These are phyloP conservation scores for Castanopsis chinensis DNA, from an alignment of 306 rosid species.

Conservation along the genomic window DNA sequence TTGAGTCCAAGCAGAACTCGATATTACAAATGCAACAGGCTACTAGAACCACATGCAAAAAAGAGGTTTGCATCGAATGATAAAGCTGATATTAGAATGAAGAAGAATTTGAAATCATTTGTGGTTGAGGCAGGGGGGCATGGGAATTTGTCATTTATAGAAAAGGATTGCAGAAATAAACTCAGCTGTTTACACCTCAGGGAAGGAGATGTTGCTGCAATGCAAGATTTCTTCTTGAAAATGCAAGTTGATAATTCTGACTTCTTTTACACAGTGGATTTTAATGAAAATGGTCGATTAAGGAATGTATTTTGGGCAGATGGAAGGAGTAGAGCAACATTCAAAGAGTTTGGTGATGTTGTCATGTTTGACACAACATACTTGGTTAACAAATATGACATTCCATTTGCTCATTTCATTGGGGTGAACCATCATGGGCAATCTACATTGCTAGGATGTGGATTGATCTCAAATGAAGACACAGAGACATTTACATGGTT, in stretches of 20 bases:
- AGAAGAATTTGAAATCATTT: background rate
- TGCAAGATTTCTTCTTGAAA: too few species aligned
- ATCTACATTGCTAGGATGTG: background rate
- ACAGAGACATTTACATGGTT: constrained; percentile 15
- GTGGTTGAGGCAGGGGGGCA: background rate
- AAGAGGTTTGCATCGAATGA: background rate
- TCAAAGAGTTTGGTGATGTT: too few species aligned
- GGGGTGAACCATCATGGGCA: constrained; percentile 25
- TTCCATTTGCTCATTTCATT: constrained; percentile 2
- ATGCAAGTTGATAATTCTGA: too few species aligned
- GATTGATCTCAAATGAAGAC: constrained; percentile 11
- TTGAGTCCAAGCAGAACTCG: background rate
- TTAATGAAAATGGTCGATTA: too few species aligned
- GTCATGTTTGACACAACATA: constrained; percentile 16
- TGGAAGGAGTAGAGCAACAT: too few species aligned
- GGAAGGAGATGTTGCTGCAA: background rate
- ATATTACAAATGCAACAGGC: background rate
- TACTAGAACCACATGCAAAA: background rate
- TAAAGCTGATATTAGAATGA: background rate
- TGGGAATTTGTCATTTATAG: background rate
- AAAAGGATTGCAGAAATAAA: background rate
- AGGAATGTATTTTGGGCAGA: too few species aligned
- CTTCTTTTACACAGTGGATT: too few species aligned
- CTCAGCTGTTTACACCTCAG: background rate
- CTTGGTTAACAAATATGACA: constrained; percentile 6